Evolutionary conservation across 1,284 basidiomycete genomes (phyloP).

Genomic region (Tilletia walkeri): DNA sequence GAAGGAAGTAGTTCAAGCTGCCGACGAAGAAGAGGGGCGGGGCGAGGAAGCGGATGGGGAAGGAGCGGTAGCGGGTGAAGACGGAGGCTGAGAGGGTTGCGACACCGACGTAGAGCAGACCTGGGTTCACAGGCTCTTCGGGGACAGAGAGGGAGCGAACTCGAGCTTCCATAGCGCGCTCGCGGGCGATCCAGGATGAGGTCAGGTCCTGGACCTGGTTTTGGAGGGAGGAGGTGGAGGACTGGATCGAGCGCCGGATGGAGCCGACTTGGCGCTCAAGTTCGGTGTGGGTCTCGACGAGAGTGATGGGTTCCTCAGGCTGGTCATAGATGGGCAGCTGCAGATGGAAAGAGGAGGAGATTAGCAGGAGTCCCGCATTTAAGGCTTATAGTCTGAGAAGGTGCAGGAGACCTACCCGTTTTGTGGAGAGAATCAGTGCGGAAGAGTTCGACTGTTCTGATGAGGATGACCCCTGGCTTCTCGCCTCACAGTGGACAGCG

Average conservation of each 20-base stretch:
- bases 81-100: conserved; percentile 82
- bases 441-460: neutral
- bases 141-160: conserved; percentile 64
- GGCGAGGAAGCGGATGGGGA: conserved; percentile 51
- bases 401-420: neutral
- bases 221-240: conserved; percentile 29
- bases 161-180: conserved; percentile 44
- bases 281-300: conserved; percentile 42
- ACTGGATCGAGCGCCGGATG: conserved; percentile 34
- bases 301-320: conserved; percentile 31
- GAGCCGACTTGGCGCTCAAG: conserved; percentile 44
- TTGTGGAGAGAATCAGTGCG: neutral
- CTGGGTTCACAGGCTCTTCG: conserved; percentile 79
- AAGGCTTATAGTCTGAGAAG: neutral
- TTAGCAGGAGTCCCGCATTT: neutral
- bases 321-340: conserved; percentile 45
- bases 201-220: conserved; percentile 29
- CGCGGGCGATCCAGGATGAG: conserved; percentile 43
- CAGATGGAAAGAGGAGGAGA: neutral
- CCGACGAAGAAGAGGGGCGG: conserved; percentile 44
- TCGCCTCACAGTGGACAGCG: neutral
- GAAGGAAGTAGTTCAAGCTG: conserved; percentile 53
- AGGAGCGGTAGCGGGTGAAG: conserved; percentile 70
- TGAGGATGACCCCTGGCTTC: neutral
- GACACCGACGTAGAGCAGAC: conserved; percentile 68